Evolutionary conservation across 164 flowering plant genomes (phyloP), one percentile per base, ranked within the genome.

Genomic region (Protea cynaroides): DNA sequence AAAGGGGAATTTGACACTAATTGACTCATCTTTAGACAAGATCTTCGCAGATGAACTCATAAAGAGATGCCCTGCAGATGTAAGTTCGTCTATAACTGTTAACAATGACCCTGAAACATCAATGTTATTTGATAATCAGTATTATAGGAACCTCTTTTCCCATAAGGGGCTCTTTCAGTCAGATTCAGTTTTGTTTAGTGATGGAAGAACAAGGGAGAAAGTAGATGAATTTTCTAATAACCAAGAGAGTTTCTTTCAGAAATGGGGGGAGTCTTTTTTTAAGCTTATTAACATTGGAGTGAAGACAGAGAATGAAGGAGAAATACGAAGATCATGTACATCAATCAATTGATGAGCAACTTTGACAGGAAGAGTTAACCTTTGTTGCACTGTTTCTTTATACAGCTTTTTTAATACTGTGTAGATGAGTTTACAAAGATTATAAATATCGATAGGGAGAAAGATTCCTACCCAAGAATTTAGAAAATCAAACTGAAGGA

Each of bases 151-250:
- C 25, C 74, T 88, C 3, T 14, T 78, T 46, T 74, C 72, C 2
- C 80, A 75, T 57, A 85, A 71, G 72, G 92, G 94, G 25, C 82
- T 90, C 11, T 85, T 87, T 25, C 87, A 85, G 25, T 82, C 94
- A 2, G 94, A 90, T 76, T 87, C 94, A 22, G 82, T 75, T 18
- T 66, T 87, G 61, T 56, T 78, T 7, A 63, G 54, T 29, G 89
- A 90, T 61, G 57, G 47, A 38, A 71, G 90, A 62, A 84, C 94
- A 15, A 77, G 61, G 71, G 72, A 55, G 8, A 68, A 23, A 47
- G 90, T 86, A 2, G 68, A 76, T 74, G 64, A 70, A 23, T 72
- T 88, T 15, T 83, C 92, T 2, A 60, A 61, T 25, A 78, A 78
- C 66, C 83, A 82, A 65, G 76, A 74, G 2, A 65, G 63, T 7